phyloP scores from a whole-genome alignment of 805 yeast species.

The Lipomyces yamadae region DNA sequence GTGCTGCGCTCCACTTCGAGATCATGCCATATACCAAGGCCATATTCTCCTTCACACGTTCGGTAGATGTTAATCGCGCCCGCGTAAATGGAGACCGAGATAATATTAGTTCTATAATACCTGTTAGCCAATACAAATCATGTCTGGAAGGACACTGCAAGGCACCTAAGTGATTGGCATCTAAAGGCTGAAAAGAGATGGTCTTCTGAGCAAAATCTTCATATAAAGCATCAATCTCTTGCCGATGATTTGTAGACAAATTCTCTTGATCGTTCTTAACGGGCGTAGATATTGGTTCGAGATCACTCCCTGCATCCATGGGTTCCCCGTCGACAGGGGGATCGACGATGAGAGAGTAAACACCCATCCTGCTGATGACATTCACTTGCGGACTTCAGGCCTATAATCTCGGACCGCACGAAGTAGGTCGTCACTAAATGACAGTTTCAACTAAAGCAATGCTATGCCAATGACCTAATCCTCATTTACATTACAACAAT shows the following conservation, averaged over 20 bases:
- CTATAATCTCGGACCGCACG: background rate
- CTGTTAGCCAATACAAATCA: background rate
- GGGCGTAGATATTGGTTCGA: background rate
- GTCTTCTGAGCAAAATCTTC: background rate
- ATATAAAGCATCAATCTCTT: background rate
- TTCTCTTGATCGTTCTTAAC: background rate
- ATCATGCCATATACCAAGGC: background rate
- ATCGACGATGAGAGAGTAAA: constrained; percentile 3
- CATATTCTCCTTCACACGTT: background rate
- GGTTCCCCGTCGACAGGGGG: background rate
- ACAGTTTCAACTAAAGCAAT: background rate
- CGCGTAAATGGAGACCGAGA: constrained; percentile 3
- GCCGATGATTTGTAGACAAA: background rate
- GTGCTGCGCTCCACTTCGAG: background rate
- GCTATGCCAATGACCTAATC: background rate
- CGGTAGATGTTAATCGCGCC: constrained; percentile 5
- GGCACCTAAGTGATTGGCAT: background rate
- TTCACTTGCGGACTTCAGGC: background rate
- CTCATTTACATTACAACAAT: background rate
- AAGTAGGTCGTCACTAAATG: background rate
- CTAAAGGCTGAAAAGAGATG: background rate
- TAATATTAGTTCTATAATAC: background rate
- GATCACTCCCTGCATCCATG: background rate
- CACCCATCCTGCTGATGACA: background rate
- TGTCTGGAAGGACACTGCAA: background rate